phyloP scores from a whole-genome alignment of 176 grass and related monocot species.

The Thinopyrum elongatum region DNA sequence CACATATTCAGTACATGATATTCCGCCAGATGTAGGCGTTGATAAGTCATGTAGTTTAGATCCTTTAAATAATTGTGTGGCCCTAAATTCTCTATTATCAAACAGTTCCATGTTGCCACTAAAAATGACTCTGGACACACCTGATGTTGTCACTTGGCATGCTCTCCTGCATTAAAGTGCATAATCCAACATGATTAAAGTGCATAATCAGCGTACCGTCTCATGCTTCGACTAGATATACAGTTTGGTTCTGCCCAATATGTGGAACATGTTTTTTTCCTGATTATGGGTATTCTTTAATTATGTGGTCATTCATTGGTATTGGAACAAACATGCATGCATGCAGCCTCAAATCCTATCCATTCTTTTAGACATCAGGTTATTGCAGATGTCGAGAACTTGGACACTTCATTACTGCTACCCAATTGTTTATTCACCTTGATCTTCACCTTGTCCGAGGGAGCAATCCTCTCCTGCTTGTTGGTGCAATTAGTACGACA shows the following conservation, averaged over 20 bases:
- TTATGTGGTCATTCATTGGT: neutral
- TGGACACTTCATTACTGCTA: neutral
- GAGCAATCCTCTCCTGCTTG: neutral
- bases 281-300: neutral
- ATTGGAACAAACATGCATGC: neutral
- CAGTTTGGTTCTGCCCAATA: neutral
- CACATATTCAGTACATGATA: neutral
- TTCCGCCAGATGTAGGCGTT: neutral
- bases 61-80: slow-evolving; percentile 18
- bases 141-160: neutral
- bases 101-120: neutral
- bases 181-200: neutral
- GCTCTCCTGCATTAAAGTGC: neutral
- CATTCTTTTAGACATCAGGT: neutral
- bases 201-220: neutral
- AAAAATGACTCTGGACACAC: neutral
- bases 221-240: neutral
- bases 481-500: neutral
- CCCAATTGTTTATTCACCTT: neutral
- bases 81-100: neutral
- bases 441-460: neutral
- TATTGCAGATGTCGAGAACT: neutral
- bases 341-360: neutral
- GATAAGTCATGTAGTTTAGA: slow-evolving; percentile 13
- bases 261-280: too few relatives aligned